Evolutionary conservation across 306 rosid species (phyloP), one percentile per base, ranked within the genome.

Genomic region (Arachis hypogaea): DNA sequence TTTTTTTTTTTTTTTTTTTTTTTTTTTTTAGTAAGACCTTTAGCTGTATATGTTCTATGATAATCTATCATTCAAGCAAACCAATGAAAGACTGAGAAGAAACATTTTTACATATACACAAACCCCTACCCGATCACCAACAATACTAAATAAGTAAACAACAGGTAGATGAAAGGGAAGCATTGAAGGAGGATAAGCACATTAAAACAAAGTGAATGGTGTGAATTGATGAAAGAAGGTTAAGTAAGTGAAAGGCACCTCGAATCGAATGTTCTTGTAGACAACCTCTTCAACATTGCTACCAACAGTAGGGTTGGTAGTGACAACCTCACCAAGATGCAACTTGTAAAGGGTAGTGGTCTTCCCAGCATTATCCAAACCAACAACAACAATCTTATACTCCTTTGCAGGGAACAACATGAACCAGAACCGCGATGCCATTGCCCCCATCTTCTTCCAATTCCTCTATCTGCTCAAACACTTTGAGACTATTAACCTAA

Each of bases 281-380:
- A 94, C 97, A 11, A 94, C 97, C 79, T 94, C 98, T 75, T 94
- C 98, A 3, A 94, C 96, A 78, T 94, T 94, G 86, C 98, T 94
- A 28, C 98, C 98, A 22, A 94, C 98, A 29, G 96, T 94, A 38
- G 98, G 97, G 77, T 94, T 92, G 5, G 98, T 94, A 11, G 96
- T 94, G 73, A 94, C 98, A 60, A 94, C 98, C 88, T 94, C 98
- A 60, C 97, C 98, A 71, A 94, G 80, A 85, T 94, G 97, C 69
- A 94, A 87, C 80, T 94, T 94, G 82, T 94, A 94, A 57, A 94
- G 97, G 52, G 98, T 94, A 1, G 97, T 94, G 16, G 98, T 94
- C 82, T 94, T 60, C 4, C 92, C 92, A 43, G 98, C 96, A 83
- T 93, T 93, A 82, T 93, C 98, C 84, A 93, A 79, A 54, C 98